Base-by-base conservation (phyloP, 352 stramenopile species). In the Aphanomyces euteiches region DNA sequence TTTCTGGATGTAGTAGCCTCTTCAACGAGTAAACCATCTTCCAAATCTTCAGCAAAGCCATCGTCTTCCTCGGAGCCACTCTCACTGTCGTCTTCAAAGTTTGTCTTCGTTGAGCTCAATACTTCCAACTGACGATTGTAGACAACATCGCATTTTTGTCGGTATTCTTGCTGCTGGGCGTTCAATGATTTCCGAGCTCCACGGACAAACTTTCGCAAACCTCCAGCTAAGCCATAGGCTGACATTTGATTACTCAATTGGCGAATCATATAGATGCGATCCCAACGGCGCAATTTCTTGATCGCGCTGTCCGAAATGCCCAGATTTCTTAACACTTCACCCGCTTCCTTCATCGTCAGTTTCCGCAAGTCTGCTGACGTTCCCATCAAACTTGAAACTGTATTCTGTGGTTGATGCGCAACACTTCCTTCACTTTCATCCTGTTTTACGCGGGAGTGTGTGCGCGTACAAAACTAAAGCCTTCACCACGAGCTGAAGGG, bases 81-180 rank as follows among this genome's bases (percentile, higher is more conserved):
- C n/a, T n/a, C n/a, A n/a, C n/a, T n/a, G n/a, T n/a, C n/a, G n/a
- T n/a, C n/a, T n/a, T n/a, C n/a, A n/a, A n/a, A n/a, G n/a, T n/a
- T n/a, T n/a, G n/a, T n/a, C n/a, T n/a, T 78, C 3, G 69, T 77
- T 1, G 79, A 79, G 69, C 78, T 89, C 38, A 94, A 68, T 15
- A 93, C 85, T 72, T 92, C 80, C 78, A 94, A 90, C 74, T 94
- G 86, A 6, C 83, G 81, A 74, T 89, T 78, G 72, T 94, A 94
- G 57, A 92, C 89, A 63, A 87, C 81, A 67, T 94, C 84, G 72
- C 86, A 94, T 69, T 91, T 90, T 65, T 87, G 88, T 15, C 82
- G 84, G 59, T 94, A 94, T 65, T 91, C 86, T 77, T 94, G 84
- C 67, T 92, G 84, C 63, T 94, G 86, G 7, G 83, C 84, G n/a